Evolutionary conservation across 805 yeast genomes (phyloP).

Genomic region (Candida sakaeoensis): DNA sequence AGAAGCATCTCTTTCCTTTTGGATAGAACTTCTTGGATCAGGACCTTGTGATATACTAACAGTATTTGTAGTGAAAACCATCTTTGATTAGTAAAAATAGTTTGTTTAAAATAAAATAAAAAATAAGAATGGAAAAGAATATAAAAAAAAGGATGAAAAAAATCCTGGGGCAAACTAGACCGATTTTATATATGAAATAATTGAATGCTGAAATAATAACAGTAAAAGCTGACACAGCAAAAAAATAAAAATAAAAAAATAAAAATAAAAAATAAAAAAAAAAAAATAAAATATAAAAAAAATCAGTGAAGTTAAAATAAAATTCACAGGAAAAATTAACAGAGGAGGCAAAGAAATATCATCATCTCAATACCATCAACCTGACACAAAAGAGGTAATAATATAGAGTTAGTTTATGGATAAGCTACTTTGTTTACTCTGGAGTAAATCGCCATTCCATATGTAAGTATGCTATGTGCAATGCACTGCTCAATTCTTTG

Average conservation of each 20-base stretch:
- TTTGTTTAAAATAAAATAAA: not conserved
- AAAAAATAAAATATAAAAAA: not conserved
- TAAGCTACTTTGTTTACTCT: too few relatives aligned
- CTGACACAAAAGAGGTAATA: too few relatives aligned
- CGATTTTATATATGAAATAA: conserved; percentile 3
- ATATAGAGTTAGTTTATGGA: too few relatives aligned
- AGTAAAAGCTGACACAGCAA: too few relatives aligned
- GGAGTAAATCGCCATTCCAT: too few relatives aligned
- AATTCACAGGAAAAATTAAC: conserved; percentile 7
- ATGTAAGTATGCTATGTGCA: too few relatives aligned
- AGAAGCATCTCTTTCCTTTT: conserved; percentile 30
- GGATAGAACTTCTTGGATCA: conserved; percentile 28
- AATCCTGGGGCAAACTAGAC: conserved; percentile 5
- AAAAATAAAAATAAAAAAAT: too few relatives aligned
- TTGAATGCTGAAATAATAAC: too few relatives aligned
- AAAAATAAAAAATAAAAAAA: not conserved
- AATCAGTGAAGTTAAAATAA: not conserved
- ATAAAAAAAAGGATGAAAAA: not conserved
- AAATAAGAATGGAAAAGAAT: conserved; percentile 3
- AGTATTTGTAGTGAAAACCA: conserved; percentile 17
- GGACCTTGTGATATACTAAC: conserved; percentile 21
- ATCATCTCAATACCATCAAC: not conserved
- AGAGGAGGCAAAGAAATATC: not conserved
- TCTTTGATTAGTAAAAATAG: conserved; percentile 7
- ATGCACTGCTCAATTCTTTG: too few relatives aligned